These are phyloP conservation scores for Wickerhamiella brachini DNA, from an alignment of 805 yeast genomes.

Conservation along the genomic window DNA sequence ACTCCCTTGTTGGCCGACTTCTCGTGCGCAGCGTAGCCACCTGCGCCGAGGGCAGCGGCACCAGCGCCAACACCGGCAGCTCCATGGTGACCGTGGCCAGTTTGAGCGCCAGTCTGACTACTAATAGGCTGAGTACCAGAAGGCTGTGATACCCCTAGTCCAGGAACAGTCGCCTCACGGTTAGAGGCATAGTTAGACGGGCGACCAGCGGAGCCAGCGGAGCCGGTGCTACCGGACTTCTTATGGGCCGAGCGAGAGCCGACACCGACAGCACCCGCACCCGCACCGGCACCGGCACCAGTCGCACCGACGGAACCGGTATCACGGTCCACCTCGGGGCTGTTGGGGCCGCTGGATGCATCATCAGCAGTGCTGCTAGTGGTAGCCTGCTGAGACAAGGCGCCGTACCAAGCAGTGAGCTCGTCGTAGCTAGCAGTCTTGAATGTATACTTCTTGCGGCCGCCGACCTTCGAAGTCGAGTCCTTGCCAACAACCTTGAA, in stretches of 20 bases:
- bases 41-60: constrained; percentile 7
- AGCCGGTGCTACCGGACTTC: not conserved
- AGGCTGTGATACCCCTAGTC: constrained; percentile 1
- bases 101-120: constrained; percentile 3
- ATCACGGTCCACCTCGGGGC: constrained; percentile 3
- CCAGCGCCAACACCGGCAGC: constrained; percentile 7
- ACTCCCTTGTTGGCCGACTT: not conserved
- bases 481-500: constrained; percentile 35
- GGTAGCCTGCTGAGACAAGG: constrained; percentile 18
- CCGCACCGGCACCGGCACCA: constrained; percentile 7
- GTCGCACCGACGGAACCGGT: constrained; percentile 5
- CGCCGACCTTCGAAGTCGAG: constrained; percentile 20
- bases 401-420: constrained; percentile 34
- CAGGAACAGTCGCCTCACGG: constrained; percentile 8
- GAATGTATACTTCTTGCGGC: constrained; percentile 28
- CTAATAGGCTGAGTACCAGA: constrained; percentile 1
- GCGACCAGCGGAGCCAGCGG: not conserved
- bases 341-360: not conserved
- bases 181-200: not conserved
- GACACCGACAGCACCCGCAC: constrained; percentile 3
- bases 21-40: constrained; percentile 3
- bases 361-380: constrained; percentile 1
- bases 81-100: not conserved
- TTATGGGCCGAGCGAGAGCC: constrained; percentile 1
- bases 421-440: constrained; percentile 34